Base-by-base conservation (phyloP, 1,139 yeast species). In the Hanseniaspora uvarum region DNA sequence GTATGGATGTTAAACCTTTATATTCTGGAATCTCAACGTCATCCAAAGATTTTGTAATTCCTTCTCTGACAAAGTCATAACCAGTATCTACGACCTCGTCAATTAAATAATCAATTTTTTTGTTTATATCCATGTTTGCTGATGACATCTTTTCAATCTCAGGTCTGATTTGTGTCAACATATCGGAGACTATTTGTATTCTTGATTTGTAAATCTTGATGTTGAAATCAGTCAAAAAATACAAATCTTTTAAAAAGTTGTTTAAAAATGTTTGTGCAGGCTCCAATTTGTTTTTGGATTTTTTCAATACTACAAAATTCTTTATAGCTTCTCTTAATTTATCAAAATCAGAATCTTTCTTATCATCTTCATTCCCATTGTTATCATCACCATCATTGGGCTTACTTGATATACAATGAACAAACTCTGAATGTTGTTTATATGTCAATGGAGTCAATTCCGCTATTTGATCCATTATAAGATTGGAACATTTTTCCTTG, bases 261-360 rank as follows among this genome's bases (percentile, higher is more conserved):
- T 74, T 59, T 37, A 92, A 70, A 62, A 85, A 94, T 23, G 83
- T 88, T 65, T 89, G 88, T 0, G 96, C 97, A 0, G 99, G 99
- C 44, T 87, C 77, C 24, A 94, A 72, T 66, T 94, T 94, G 0
- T 97, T 88, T 18, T 86, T 69, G 0, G 96, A 81, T 61, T 98
- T 77, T 63, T 89, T 92, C 60, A 89, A 95, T 39, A 94, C 73
- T 5, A 94, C 82, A 65, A 94, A 94, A 60, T 82, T 83, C 54
- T 97, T 77, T 57, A 94, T 72, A 1, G 95, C 82, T 7, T 85
- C 83, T 63, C 94, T 97, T 58, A 94, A 72, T 52, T 79, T 79
- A 61, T 86, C 95, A 65, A 92, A 89, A 62, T 86, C 83, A 1
- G 88, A 87, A 57, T 62, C 61, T 1, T 58, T 59, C 40, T 61